A percentile compares a stretch with the other conserved stretches of the same genome.
Conservation (phyloP, 176 grass and related monocot genomes). For the Oryza brachyantha region DNA sequence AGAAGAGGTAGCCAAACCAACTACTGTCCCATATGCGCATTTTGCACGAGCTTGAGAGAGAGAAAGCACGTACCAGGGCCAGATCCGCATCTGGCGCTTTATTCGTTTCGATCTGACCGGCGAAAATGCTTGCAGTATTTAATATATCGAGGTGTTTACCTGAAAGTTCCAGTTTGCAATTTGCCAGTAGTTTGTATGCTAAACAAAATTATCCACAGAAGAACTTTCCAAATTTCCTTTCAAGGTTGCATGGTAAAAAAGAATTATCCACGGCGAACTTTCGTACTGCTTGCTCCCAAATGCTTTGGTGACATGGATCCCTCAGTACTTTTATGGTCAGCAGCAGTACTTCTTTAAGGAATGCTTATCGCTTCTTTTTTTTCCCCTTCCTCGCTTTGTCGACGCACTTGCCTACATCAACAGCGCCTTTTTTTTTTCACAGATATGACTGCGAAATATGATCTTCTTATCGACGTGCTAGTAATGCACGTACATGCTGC, state of each 20-base stretch:
- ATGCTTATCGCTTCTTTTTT: not conserved
- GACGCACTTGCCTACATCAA: not conserved
- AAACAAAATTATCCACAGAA: not conserved
- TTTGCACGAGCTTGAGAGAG: not conserved
- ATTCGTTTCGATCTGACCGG: not conserved
- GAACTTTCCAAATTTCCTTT: not conserved
- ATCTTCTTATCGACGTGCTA: not conserved
- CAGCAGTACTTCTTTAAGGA: not conserved
- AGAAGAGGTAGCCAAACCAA: not conserved
- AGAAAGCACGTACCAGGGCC: not conserved
- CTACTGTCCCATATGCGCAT: too few relatives aligned
- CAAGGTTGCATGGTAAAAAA: not conserved
- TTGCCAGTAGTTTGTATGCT: not conserved
- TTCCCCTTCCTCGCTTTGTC: not conserved
- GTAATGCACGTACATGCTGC: not conserved
- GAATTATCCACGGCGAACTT: not conserved
- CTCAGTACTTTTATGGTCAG: not conserved
- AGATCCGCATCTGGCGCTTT: constrained; percentile 35
- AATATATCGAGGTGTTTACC: not conserved
- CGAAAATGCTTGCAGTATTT: not conserved
- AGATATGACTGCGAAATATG: not conserved
- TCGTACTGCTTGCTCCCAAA: not conserved
- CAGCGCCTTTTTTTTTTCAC: not conserved
- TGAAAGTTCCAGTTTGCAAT: not conserved
- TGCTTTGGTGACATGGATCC: constrained; percentile 14